Evolutionary conservation across 306 rosid genomes (phyloP), one percentile per base, ranked within the genome.

Genomic region (Cucurbita argyrosperma): DNA sequence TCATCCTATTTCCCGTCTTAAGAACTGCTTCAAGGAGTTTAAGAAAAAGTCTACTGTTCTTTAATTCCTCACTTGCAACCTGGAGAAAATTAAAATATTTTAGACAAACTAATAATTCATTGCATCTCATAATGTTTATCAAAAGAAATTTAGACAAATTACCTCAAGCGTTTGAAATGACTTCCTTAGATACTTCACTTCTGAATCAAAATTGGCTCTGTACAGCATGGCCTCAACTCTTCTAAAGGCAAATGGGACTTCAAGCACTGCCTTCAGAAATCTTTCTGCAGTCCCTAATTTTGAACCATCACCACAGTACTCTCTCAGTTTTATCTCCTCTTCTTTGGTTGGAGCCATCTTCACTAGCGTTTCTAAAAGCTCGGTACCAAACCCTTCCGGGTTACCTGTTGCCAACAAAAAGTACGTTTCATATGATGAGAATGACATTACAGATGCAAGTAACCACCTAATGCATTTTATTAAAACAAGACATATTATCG

Each of bases 261-360:
- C 96, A 59, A 94, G 96, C 74, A 94, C 89, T 38, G 88, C 81
- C 84, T 94, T 94, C 64, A 94, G 92, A 89, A 94, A 91, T 52
- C 95, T 89, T 83, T 94, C 99, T 0, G 99, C 99, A 35, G 99
- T 81, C 50, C 99, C 99, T 54, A 94, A 86, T 79, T 94, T 94
- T 53, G 96, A 85, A 79, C 76, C 75, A 55, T 94, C 96, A 40
- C 97, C 97, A 38, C 76, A 63, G 46, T 87, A 88, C 80, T 87
- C 90, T 77, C 83, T 85, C 45, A 94, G 92, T 76, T 91, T 94
- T 70, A 91, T 91, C 86, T 94, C 99, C 80, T 94, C 99, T 81
- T 94, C 99, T 81, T 94, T 94, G 49, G 99, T 94, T 45, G 99
- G 99, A 75, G 99, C 97, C 99, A 94, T 94, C 89, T 94, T 94